phyloP scores from a whole-genome alignment of 2,329 filamentous ascomycete species.

The Botrytis hyacinthi region DNA sequence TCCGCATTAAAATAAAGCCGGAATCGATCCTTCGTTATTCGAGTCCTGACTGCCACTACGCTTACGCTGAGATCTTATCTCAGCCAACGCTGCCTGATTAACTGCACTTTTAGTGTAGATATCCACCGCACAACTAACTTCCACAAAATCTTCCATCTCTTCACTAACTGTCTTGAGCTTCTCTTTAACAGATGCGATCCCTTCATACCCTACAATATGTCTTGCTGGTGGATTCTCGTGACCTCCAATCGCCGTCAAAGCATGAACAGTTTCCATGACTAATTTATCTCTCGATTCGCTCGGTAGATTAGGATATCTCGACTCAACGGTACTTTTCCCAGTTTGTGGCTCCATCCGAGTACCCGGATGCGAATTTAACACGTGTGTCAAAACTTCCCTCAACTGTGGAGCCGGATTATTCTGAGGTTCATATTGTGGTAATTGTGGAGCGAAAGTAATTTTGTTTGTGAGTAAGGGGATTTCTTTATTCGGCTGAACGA shows the following conservation, averaged over 20 bases:
- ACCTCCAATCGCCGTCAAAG: conserved; percentile 85
- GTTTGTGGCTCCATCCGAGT: conserved; percentile 45
- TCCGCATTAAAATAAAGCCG: neutral
- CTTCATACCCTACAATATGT: conserved; percentile 91
- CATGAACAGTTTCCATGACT: conserved; percentile 86
- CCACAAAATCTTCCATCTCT: conserved; percentile 93
- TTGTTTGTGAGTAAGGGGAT: conserved; percentile 83
- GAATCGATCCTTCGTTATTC: neutral
- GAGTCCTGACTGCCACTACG: neutral
- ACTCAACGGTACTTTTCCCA: conserved; percentile 46
- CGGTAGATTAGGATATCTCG: conserved; percentile 73
- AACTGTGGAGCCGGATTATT: conserved; percentile 76
- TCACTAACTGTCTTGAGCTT: conserved; percentile 96
- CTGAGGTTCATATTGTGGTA: conserved; percentile 66
- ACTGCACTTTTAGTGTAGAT: conserved; percentile 37
- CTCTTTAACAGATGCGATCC: conserved; percentile 83
- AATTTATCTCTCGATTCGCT: conserved; percentile 67
- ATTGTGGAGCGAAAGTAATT: conserved; percentile 77
- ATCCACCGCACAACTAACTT: conserved; percentile 61
- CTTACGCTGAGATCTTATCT: neutral
- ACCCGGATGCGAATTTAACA: conserved; percentile 73
- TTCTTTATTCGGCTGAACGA: conserved; percentile 94
- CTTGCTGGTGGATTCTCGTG: conserved; percentile 93
- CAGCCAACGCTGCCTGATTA: conserved; percentile 31
- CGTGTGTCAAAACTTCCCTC: conserved; percentile 76